These are phyloP conservation scores for Spergularia bocconei DNA, from an alignment of 148 eudicot genomes.

Conservation along the genomic window DNA sequence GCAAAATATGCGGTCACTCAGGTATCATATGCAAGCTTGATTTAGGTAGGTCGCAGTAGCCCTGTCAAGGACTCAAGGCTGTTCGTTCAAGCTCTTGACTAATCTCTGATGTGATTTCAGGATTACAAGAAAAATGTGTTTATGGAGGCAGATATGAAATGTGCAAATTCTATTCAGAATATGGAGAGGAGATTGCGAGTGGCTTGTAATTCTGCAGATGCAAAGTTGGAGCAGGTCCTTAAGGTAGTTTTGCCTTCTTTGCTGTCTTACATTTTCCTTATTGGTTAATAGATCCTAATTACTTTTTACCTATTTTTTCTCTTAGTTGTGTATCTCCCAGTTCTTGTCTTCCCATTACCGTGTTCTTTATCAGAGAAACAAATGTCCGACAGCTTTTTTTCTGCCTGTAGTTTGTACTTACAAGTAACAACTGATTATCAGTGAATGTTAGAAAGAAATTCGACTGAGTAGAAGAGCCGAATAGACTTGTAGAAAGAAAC, in stretches of 20 bases:
- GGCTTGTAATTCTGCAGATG: slow-evolving; percentile 75
- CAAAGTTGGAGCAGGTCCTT: slow-evolving; percentile 66
- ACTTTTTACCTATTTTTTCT: background rate
- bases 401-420: background rate
- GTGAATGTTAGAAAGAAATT: too few species aligned
- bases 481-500: background rate
- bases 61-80: too few species aligned
- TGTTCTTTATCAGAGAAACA: background rate
- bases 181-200: slow-evolving; percentile 88
- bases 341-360: background rate
- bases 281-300: background rate
- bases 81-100: slow-evolving; percentile 6
- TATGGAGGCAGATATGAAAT: slow-evolving; percentile 81
- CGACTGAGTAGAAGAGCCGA: background rate
- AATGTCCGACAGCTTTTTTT: background rate
- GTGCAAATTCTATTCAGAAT: slow-evolving; percentile 68
- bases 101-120: slow-evolving; percentile 35
- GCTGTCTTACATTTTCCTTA: slow-evolving; percentile 6
- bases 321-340: background rate
- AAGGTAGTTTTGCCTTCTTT: slow-evolving; percentile 39
- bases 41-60: background rate
- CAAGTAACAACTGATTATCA: too few species aligned
- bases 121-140: slow-evolving; percentile 79
- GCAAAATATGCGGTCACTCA: background rate
- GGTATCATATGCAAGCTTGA: background rate